Percentiles rank a stretch among this genome's conserved stretches.
Evolutionary conservation across 805 yeast species (phyloP).

Genomic region (Starmerella davenportii): DNA sequence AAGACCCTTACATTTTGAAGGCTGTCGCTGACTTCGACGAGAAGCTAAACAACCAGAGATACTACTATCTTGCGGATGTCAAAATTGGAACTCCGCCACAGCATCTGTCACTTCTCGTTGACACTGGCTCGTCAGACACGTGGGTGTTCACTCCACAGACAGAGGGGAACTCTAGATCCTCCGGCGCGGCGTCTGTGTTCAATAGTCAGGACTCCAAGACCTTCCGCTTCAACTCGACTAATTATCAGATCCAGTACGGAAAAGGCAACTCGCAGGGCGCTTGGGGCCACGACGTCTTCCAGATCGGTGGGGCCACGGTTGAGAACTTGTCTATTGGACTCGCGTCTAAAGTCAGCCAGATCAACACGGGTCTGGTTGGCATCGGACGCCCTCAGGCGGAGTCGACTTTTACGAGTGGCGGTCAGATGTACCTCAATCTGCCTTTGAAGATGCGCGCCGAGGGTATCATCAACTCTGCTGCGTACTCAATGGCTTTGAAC

Average conservation of each 20-base stretch:
- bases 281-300: slow-evolving; percentile 50
- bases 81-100: slow-evolving; percentile 42
- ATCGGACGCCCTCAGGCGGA: slow-evolving; percentile 39
- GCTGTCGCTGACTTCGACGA: slow-evolving; percentile 7
- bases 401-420: slow-evolving; percentile 15
- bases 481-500: slow-evolving; percentile 49
- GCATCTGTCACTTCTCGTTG: slow-evolving; percentile 39
- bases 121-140: slow-evolving; percentile 61
- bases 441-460: slow-evolving; percentile 42
- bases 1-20: not conserved
- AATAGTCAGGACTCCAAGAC: slow-evolving; percentile 19
- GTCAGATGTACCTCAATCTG: slow-evolving; percentile 37
- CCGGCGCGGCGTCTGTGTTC: slow-evolving; percentile 14
- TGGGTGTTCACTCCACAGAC: slow-evolving; percentile 36
- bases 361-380: slow-evolving; percentile 39
- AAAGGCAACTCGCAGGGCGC: slow-evolving; percentile 35
- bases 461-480: slow-evolving; percentile 40
- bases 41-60: slow-evolving; percentile 21
- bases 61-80: slow-evolving; percentile 22
- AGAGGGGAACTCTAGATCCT: slow-evolving; percentile 2
- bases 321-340: slow-evolving; percentile 53
- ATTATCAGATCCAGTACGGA: slow-evolving; percentile 27
- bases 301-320: slow-evolving; percentile 35
- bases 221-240: slow-evolving; percentile 17
- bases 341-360: slow-evolving; percentile 41